Evolutionary conservation across 2,329 filamentous ascomycete genomes (phyloP), one percentile per base, ranked within the genome.

Genomic region (Diaporthe vaccinii): DNA sequence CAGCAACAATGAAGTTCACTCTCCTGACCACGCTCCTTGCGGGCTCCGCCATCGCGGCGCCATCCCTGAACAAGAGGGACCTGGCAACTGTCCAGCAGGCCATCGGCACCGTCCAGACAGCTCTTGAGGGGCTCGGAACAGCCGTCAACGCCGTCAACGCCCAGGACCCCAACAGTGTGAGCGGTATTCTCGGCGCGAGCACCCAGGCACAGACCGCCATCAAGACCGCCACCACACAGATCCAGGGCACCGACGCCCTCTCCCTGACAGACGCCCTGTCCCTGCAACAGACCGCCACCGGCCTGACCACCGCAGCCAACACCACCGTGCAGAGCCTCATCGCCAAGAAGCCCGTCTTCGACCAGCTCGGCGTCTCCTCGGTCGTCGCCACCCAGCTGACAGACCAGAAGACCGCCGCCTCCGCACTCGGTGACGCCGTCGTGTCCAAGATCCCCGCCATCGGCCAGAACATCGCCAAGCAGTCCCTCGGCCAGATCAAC

Each of bases 141-240:
- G 74, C 74, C 2, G 74, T 76, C 49, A 22, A 76, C 46, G 72
- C 58, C 49, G 74, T 76, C 71, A 71, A 49, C 41, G 74, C 72
- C 17, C 62, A 51, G 10, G 74, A 76, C 49, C 72, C 74, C 14
- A 76, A 62, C 39, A 49, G 92, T 82, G 85, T 93, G 9, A 92
- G 91, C 83, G 87, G 91, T 76, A 82, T 87, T 67, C 84, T 84
- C 73, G 78, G 75, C 4, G 77, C 78, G 9, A 74, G 79, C 31
- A 78, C 77, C 41, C 14, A 68, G 49, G 44, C 75, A 36, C 72
- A 77, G 68, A 75, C 67, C 72, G 67, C 74, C 49, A 72, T 79
- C 62, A 76, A 79, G 70, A 68, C 76, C 36, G 76, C 79, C 17
- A 79, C 80, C 7, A 73, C 70, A 4, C 80, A 82, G 61, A 81